Base-by-base conservation (phyloP, 139 green algal genomes). In the Picochlorum sp. region DNA sequence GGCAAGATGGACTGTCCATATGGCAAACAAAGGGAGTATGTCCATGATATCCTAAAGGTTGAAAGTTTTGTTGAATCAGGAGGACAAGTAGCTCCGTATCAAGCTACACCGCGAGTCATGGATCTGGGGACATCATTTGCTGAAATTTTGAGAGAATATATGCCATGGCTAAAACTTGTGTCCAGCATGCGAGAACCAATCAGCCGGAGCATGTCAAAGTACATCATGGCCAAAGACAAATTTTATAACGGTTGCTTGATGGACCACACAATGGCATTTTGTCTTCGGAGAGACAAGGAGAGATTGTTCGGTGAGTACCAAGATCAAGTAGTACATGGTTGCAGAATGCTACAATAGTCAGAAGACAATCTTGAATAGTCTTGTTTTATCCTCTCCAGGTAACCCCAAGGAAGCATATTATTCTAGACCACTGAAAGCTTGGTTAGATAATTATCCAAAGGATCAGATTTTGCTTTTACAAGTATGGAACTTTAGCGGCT, bases 101-200 rank as follows among this genome's bases (percentile, higher is more conserved):
- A 47, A 20, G 39, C 39, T n/a, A 47, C 39, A 16, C 39, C 39
- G 22, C 20, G 39, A 47, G 22, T 47, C 0, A 47, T 47, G 39
- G 39, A 47, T 47, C 18, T 47, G 39, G 39, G 39, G 6, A n/a
- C 22, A 10, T n/a, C 20, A 26, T 47, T 47, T 14, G 39, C 39
- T 26, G 39, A 47, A 47, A 47, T 47, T 26, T 47, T 47, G 22
- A 16, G 39, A n/a, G 39, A 47, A 47, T 47, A 47, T n/a, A 47
- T 68, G 41, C 63, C 63, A 20, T 70, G 63, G 63, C 16, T 70
- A 6, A 70, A 70, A 32, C 35, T 70, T 5, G 52, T 70, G 30
- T 25, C 50, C 6, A 57, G 28, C 31, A 33, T 70, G 36, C 22
- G 63, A 25, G 63, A 70, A 13, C 63, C 63, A 18, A 61, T 70